Base-by-base conservation (phyloP, 768 basidiomycete genomes). In the Boletus edulis region DNA sequence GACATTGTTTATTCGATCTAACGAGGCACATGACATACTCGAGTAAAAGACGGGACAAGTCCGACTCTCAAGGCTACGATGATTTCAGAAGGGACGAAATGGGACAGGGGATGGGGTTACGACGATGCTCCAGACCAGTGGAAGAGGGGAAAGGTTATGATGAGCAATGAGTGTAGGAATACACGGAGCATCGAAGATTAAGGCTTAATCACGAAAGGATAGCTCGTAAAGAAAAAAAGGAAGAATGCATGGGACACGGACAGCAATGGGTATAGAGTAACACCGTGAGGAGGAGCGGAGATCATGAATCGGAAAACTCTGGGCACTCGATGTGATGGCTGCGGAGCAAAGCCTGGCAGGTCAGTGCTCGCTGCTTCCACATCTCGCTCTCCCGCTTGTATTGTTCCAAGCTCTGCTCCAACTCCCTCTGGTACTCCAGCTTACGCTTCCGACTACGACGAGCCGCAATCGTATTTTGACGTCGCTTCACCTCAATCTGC, bases 401-500 rank as follows among this genome's bases (percentile, higher is more conserved):
- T 29, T 63, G 73, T 54, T 82, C 79, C 46, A 84, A 72, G 9
- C 63, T 73, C 20, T 81, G 75, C 73, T 91, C 85, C 46, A 94
- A 74, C 52, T 81, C 77, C 50, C 81, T 76, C 60, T 86, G 79
- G 58, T 92, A 82, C 65, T 82, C 79, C 40, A 85, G 69, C 76
- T 91, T 92, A 53, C 89, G 80, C 75, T 81, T 81, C 18, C 93
- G 80, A 65, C 85, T 87, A 32, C 87, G 81, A 3, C 93, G 82
- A 5, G 94, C 94, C 0, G 93, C 92, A 5, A 93, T 72, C 3
- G 93, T 93, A 62, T 96, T 96, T 72, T 86, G 84, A 10, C 85
- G 79, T 31, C 93, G 82, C 76, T 93, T 94, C 41, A 79, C 80
- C 63, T 84, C 86, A 59, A 89, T 89, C 60, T 85, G 85, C 65